Evolutionary conservation across 2,329 filamentous ascomycete species (phyloP), one percentile per base, ranked within the genome.

Genomic region (Aspergillus tamarii): DNA sequence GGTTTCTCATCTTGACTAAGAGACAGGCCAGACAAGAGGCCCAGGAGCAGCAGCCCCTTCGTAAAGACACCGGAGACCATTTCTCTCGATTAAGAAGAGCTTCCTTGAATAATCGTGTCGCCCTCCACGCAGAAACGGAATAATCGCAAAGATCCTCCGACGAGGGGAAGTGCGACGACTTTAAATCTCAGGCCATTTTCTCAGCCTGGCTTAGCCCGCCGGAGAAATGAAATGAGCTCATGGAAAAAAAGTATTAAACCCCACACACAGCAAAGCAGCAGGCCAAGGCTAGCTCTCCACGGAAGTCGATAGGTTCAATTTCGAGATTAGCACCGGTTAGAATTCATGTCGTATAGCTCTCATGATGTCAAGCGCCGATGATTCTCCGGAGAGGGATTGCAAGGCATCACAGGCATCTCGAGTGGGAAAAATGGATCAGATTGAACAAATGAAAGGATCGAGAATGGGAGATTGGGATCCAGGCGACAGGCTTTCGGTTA

Each of bases 31-130:
- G 67, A 66, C 23, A 67, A 66, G 21, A 74, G 67, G 57, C 72
- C 69, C 53, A 73, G 54, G 59, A 75, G 68, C 68, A 74, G 50
- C 26, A 75, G 61, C 28, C 72, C 67, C 63, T 64, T 65, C 19
- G 72, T 60, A 55, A 74, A 36, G 14, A 70, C 36, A 46, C 61
- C 61, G n/a, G 56, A 57, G 34, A 69, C 59, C 67, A 66, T 69
- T 32, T n/a, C 32, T 23, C 28, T 53, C 6, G 46, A 43, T 11
- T 19, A 16, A n/a, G 16, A 10, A 16, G 26, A 16, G 46, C 16
- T 50, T 19, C 14, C 46, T n/a, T 30, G 12, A 10, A 14, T 50
- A 50, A 50, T 11, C 30, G 46, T 19, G 16, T 48, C 46, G 14
- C 12, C 14, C 9, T 16, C 23, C 23, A 19, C 46, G 26, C 23